Evolutionary conservation across 306 rosid species (phyloP).

Genomic region (Vicia villosa): DNA sequence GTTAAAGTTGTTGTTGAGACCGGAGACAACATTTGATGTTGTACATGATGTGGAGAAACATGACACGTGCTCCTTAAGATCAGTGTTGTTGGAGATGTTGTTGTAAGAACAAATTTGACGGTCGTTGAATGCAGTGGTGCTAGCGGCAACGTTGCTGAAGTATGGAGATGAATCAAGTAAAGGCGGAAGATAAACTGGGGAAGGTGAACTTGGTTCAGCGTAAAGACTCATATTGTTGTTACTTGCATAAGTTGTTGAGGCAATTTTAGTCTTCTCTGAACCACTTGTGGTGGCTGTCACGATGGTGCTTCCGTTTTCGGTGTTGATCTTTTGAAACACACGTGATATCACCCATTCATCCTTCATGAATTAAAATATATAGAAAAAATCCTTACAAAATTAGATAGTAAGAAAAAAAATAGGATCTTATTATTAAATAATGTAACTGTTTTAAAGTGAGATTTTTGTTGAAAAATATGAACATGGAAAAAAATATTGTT

Average conservation of each 20-base stretch:
- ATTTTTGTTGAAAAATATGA: neutral
- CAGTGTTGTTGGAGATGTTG: conserved; percentile 49
- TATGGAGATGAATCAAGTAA: conserved; percentile 77
- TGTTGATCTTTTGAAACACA: conserved; percentile 71
- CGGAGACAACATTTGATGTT: conserved; percentile 34
- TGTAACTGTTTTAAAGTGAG: neutral
- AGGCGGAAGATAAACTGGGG: conserved; percentile 84
- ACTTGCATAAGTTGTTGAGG: conserved; percentile 26
- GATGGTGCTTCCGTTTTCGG: conserved; percentile 37
- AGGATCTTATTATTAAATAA: no score
- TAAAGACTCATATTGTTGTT: conserved; percentile 30
- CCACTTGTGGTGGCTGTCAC: conserved; percentile 34
- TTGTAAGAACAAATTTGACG: conserved; percentile 55
- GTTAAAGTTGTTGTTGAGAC: conserved; percentile 3
- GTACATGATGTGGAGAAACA: conserved; percentile 96
- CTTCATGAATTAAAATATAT: conserved; percentile 36
- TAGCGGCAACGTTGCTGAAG: neutral
- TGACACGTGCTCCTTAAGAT: conserved; percentile 97
- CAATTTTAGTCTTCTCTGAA: conserved; percentile 54
- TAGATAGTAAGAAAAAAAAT: neutral
- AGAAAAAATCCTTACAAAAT: neutral
- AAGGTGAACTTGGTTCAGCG: conserved; percentile 79
- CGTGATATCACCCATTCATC: conserved; percentile 98
- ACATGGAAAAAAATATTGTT: neutral
- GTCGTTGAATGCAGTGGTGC: conserved; percentile 37